These are phyloP conservation scores for Persicaria tinctoria DNA, from an alignment of 148 eudicot genomes.

Conservation along the genomic window DNA sequence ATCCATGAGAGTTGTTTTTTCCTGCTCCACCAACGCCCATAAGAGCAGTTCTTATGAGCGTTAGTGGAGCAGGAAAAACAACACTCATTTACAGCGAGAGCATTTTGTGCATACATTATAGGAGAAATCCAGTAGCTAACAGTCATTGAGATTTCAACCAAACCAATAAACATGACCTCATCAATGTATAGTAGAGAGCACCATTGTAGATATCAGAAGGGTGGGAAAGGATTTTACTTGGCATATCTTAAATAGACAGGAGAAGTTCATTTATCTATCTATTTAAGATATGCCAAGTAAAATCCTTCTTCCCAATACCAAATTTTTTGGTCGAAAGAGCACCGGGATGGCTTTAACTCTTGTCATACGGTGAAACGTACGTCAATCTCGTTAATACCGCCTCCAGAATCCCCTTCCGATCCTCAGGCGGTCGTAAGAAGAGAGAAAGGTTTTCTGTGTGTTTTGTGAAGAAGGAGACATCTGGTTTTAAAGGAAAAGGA, in stretches of 20 bases:
- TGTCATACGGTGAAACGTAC: conserved; percentile 21
- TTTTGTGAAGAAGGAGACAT: too few species aligned
- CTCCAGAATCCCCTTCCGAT: conserved; percentile 6
- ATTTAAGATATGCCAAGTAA: conserved; percentile 31
- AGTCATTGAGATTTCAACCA: too few species aligned
- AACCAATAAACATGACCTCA: conserved; percentile 81
- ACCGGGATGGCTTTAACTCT: conserved; percentile 24
- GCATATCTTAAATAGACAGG: conserved; percentile 32
- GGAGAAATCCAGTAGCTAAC: conserved; percentile 53
- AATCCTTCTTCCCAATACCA: conserved; percentile 39
- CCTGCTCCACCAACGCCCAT: conserved; percentile 94
- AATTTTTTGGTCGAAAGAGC: conserved; percentile 36
- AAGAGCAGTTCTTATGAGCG: conserved; percentile 30
- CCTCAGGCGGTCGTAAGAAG: conserved; percentile 4
- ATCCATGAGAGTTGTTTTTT: conserved; percentile 92
- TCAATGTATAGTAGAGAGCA: conserved; percentile 48
- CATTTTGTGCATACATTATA: conserved; percentile 65
- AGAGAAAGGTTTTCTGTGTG: too few species aligned
- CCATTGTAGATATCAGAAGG: conserved; percentile 36
- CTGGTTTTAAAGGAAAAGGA: too few species aligned
- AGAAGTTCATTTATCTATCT: conserved; percentile 23
- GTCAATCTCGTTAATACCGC: too few species aligned
- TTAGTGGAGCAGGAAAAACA: too few species aligned
- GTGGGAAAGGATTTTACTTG: conserved; percentile 1
- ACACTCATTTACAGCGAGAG: conserved; percentile 29